Evolutionary conservation across 306 rosid species (phyloP).

Genomic region (Casuarina glauca): DNA sequence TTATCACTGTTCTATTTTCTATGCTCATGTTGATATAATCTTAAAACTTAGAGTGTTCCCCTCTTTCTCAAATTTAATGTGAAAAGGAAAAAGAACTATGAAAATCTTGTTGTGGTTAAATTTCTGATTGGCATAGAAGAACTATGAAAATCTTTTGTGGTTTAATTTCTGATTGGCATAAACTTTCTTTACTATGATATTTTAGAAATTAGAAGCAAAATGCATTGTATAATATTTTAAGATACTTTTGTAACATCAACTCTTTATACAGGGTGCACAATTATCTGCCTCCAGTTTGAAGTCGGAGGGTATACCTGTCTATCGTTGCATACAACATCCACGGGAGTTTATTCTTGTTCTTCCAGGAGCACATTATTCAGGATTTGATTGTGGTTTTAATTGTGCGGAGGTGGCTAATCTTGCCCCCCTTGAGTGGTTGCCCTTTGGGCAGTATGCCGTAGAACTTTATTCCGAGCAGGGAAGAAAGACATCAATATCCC

Average conservation of each 20-base stretch:
- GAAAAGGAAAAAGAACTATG: not conserved
- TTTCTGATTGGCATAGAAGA: not conserved
- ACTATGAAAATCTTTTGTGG: not conserved
- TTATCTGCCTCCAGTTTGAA: constrained; percentile 60
- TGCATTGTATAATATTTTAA: constrained; percentile 4
- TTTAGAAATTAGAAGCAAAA: constrained; percentile 2
- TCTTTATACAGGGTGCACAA: constrained; percentile 55
- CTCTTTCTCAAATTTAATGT: not conserved
- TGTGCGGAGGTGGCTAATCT: constrained; percentile 64
- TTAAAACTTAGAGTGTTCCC: not conserved
- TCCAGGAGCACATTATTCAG: constrained; percentile 78
- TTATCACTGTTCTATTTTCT: not conserved
- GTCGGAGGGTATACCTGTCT: constrained; percentile 65
- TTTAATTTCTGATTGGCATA: constrained; percentile 2
- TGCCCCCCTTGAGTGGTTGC: constrained; percentile 89
- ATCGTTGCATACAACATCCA: constrained; percentile 71
- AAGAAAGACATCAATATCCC: constrained; percentile 68
- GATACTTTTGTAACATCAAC: constrained; percentile 23
- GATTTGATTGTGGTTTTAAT: constrained; percentile 86
- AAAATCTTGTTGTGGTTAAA: not conserved
- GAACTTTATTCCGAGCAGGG: constrained; percentile 54
- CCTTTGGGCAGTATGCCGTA: constrained; percentile 63
- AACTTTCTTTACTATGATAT: not conserved
- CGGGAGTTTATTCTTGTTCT: constrained; percentile 75
- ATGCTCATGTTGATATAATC: not conserved